These are phyloP conservation scores for Jackrogersella minutella DNA, from an alignment of 495 filamentous ascomycete species.

Conservation along the genomic window DNA sequence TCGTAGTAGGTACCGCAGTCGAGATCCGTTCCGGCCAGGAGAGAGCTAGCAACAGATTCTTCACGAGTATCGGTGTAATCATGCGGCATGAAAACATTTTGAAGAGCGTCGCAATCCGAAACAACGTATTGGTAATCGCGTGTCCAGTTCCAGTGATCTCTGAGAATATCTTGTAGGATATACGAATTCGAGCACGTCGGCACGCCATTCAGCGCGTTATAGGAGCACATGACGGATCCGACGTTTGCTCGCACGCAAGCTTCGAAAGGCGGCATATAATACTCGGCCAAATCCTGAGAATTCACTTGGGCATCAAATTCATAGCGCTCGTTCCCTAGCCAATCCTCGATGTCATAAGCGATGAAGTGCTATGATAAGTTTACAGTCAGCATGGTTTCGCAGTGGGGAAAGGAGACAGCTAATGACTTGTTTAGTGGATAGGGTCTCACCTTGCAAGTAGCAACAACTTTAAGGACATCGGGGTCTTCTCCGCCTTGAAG, in stretches of 20 bases:
- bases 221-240: slow-evolving; percentile 66
- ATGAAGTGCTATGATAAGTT: slow-evolving; percentile 56
- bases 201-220: slow-evolving; percentile 66
- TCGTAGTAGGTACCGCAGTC: slow-evolving; percentile 67
- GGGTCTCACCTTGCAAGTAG: slow-evolving; percentile 56
- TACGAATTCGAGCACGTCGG: slow-evolving; percentile 63
- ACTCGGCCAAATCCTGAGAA: slow-evolving; percentile 63
- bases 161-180: slow-evolving; percentile 63
- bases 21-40: slow-evolving; percentile 66
- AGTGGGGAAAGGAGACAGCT: background rate
- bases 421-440: background rate
- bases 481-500: slow-evolving; percentile 61
- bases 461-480: slow-evolving; percentile 55
- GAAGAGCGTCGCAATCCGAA: slow-evolving; percentile 65
- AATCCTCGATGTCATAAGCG: slow-evolving; percentile 67
- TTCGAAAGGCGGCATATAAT: slow-evolving; percentile 60
- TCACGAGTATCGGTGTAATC: slow-evolving; percentile 55
- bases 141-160: slow-evolving; percentile 63
- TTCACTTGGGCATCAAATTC: slow-evolving; percentile 62
- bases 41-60: slow-evolving; percentile 58
- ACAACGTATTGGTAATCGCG: slow-evolving; percentile 63
- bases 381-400: background rate
- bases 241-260: slow-evolving; percentile 60
- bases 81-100: slow-evolving; percentile 64
- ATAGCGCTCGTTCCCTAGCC: slow-evolving; percentile 59